Base-by-base conservation (phyloP, 176 grass and related monocot species). In the Melocanna baccifera region DNA sequence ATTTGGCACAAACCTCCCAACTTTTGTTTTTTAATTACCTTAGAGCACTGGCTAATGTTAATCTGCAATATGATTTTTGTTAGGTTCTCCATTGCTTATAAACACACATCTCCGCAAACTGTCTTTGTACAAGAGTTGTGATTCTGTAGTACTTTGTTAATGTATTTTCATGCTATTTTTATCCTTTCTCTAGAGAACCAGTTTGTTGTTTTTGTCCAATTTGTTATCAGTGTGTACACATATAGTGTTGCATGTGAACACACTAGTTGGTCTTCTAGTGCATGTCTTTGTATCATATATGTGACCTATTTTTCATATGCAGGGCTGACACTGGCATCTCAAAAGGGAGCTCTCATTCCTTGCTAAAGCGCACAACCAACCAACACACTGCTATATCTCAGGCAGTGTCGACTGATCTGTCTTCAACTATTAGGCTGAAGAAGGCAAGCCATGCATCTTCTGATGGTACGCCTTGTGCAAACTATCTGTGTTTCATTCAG, bases 341-440 rank as follows among this genome's bases (percentile, higher is more conserved):
- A 14, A 95, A 92, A 85, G 88, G 79, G 39, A 74, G 9, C 32
- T 63, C 85, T 72, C 70, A 86, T 85, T 83, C 82, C 37, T 83
- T 90, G 52, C 56, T 85, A 32, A 87, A 94, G 77, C 87, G 78
- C 37, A 13, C 89, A 40, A 4, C 85, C 29, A 89, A 84, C 43
- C 72, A 81, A 52, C 86, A 90, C 57, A 30, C 25, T 19, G 36
- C 67, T 72, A 37, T 88, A 59, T 58, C 88, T 45, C 79, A 88
- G 61, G 67, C 76, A 52, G 59, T 64, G 48, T 22, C 83, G 2
- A 58, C 71, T 3, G 88, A 90, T 69, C 1, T 83, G 15, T 71
- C 89, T 73, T 76, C 83, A 74, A 62, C 85, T 26, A 42, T 85
- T 48, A 88, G 84, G 72, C 77, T 89, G 57, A 92, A 90, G 88